Percentiles rank a stretch among this genome's conserved stretches.
These are phyloP conservation scores for Colletotrichum eleusines DNA, from an alignment of 2,329 filamentous ascomycete genomes.

Conservation along the genomic window DNA sequence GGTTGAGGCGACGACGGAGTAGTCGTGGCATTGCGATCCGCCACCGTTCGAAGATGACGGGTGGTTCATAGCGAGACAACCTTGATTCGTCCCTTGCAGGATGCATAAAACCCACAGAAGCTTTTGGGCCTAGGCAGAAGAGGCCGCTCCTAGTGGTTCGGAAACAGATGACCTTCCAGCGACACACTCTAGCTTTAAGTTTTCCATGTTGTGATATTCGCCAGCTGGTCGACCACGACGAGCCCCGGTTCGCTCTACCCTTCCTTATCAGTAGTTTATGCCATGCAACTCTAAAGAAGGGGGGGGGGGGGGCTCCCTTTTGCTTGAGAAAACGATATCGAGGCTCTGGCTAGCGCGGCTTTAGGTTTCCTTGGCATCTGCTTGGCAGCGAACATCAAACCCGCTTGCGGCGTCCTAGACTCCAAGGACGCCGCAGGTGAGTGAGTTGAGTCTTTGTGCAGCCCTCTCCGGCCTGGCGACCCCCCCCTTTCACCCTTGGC, in stretches of 20 bases:
- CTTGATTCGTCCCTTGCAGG: not conserved
- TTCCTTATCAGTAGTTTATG: not conserved
- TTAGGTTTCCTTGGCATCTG: slow-evolving; percentile 19
- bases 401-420: slow-evolving; percentile 31
- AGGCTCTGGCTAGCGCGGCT: slow-evolving; percentile 4
- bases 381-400: slow-evolving; percentile 40
- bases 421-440: slow-evolving; percentile 14
- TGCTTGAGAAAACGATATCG: not conserved
- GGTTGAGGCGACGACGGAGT: not conserved
- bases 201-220: not conserved
- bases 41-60: slow-evolving; percentile 1
- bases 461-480: not conserved
- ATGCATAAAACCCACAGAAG: slow-evolving; percentile 15
- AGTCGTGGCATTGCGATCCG: slow-evolving; percentile 17
- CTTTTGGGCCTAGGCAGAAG: not conserved
- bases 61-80: not conserved
- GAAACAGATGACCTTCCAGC: not conserved
- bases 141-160: not conserved
- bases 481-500: not conserved
- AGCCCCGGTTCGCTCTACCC: slow-evolving; percentile 13
- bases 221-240: not conserved
- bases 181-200: not conserved
- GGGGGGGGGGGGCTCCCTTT: not conserved
- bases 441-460: slow-evolving; percentile 7
- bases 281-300: slow-evolving; percentile 12